Percentiles rank a stretch among this genome's conserved stretches.
Evolutionary conservation across 2,329 filamentous ascomycete species (phyloP).

Genomic region (Lecanicillium sp.): DNA sequence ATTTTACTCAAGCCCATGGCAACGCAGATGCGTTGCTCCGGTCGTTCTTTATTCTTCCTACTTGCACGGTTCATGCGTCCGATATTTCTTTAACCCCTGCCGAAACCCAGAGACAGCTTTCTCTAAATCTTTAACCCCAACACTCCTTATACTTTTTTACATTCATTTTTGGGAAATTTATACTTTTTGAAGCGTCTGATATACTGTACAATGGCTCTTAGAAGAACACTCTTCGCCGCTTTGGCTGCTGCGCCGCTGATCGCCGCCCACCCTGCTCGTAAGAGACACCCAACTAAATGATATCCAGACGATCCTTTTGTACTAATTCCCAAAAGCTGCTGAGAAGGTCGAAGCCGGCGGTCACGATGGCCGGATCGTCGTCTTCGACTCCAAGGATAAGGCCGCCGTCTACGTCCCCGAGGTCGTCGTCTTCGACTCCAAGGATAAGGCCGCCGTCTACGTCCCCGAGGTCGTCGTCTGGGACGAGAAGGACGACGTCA

Average conservation of each 20-base stretch:
- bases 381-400: slow-evolving; percentile 31
- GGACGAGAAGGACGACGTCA: slow-evolving; percentile 52
- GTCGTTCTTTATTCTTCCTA: background rate
- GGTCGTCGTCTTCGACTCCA: slow-evolving; percentile 31
- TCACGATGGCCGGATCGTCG: slow-evolving; percentile 31
- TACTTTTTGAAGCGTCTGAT: slow-evolving; percentile 7
- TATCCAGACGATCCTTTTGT: background rate
- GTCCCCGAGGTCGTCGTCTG: slow-evolving; percentile 50
- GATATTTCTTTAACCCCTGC: background rate
- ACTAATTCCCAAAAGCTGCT: background rate
- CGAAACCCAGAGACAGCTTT: slow-evolving; percentile 1
- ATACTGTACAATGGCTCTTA: slow-evolving; percentile 18
- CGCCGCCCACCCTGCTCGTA: slow-evolving; percentile 21
- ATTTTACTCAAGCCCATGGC: background rate
- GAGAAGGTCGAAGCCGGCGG: slow-evolving; percentile 27
- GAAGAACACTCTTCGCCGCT: slow-evolving; percentile 20
- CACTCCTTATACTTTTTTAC: slow-evolving; percentile 5
- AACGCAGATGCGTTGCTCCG: background rate
- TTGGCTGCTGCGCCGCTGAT: slow-evolving; percentile 20
- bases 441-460: slow-evolving; percentile 34
- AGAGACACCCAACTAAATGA: background rate
- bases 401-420: slow-evolving; percentile 34
- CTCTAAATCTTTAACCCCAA: background rate
- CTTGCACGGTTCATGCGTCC: background rate
- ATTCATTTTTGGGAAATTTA: slow-evolving; percentile 3